Percentiles rank a stretch among this genome's conserved stretches.
These are phyloP conservation scores for Crucibulum laeve DNA, from an alignment of 768 basidiomycete species.

Conservation along the genomic window DNA sequence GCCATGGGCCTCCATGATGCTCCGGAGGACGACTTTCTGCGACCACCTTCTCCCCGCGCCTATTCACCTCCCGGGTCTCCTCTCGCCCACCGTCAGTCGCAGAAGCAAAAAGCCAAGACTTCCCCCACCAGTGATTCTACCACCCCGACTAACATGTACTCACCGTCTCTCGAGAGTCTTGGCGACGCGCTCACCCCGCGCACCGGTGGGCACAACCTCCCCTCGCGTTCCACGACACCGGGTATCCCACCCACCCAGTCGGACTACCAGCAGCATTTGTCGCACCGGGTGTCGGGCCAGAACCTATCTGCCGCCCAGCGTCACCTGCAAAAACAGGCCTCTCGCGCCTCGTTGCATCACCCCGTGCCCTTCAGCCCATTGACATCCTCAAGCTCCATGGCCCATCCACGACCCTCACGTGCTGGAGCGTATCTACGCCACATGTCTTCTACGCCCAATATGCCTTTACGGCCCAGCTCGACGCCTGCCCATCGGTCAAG, in stretches of 20 bases:
- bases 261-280: slow-evolving; percentile 6
- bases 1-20: slow-evolving; percentile 7
- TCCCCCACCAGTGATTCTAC: slow-evolving; percentile 16
- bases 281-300: slow-evolving; percentile 12
- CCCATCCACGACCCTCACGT: slow-evolving; percentile 40
- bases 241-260: slow-evolving; percentile 5
- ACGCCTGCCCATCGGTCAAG: slow-evolving; percentile 17
- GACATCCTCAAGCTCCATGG: slow-evolving; percentile 17
- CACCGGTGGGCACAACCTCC: slow-evolving; percentile 4
- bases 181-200: slow-evolving; percentile 19
- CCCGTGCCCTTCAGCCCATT: slow-evolving; percentile 19
- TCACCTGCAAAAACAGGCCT: slow-evolving; percentile 7
- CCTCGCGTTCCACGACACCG: neutral
- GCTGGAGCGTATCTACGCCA: slow-evolving; percentile 71
- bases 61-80: slow-evolving; percentile 30
- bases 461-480: slow-evolving; percentile 31
- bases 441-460: slow-evolving; percentile 56
- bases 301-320: slow-evolving; percentile 1
- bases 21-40: neutral
- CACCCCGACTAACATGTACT: slow-evolving; percentile 24
- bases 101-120: slow-evolving; percentile 10
- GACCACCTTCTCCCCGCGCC: slow-evolving; percentile 3
- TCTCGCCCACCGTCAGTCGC: slow-evolving; percentile 15
- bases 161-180: slow-evolving; percentile 30
- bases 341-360: slow-evolving; percentile 18